Percentiles rank a stretch among this genome's conserved stretches.
These are phyloP conservation scores for Scheffersomyces insectosa DNA, from an alignment of 1,139 yeast genomes.

Conservation along the genomic window DNA sequence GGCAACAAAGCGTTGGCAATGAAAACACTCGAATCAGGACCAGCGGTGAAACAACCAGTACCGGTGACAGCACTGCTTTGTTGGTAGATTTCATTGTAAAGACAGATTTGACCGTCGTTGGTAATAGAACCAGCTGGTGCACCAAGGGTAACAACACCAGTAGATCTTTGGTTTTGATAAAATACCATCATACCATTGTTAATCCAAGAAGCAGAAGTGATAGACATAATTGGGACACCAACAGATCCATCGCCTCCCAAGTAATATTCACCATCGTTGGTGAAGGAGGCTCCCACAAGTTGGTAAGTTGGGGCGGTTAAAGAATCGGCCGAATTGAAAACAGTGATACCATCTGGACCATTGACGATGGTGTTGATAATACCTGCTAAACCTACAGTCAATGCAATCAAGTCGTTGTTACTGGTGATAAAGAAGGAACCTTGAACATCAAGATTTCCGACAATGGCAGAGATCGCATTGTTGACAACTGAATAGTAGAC, in stretches of 20 bases:
- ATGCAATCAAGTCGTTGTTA: conserved; percentile 6
- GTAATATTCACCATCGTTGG: conserved; percentile 12
- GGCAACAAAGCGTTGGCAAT: conserved; percentile 8
- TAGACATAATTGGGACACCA: conserved; percentile 11
- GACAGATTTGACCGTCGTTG: conserved; percentile 16
- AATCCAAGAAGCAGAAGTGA: conserved; percentile 10
- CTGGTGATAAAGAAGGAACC: conserved; percentile 12
- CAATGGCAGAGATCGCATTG: conserved; percentile 10
- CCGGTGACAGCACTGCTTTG: conserved; percentile 15
- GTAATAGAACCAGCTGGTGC: conserved; percentile 5
- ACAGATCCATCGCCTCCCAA: conserved; percentile 10
- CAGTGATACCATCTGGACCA: conserved; percentile 7
- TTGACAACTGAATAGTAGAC: conserved; percentile 15
- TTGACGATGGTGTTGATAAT: conserved; percentile 8
- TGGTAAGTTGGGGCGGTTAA: conserved; percentile 8
- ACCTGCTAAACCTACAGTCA: conserved; percentile 10
- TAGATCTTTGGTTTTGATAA: conserved; percentile 8
- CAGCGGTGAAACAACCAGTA: conserved; percentile 15
- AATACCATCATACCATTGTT: conserved; percentile 15
- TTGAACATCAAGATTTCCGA: conserved; percentile 11
- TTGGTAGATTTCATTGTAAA: conserved; percentile 11
- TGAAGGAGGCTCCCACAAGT: conserved; percentile 10
- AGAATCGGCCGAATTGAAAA: conserved; percentile 11
- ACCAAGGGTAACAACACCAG: conserved; percentile 11
- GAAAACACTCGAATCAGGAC: conserved; percentile 7